Percentiles rank a stretch among this genome's conserved stretches.
These are phyloP conservation scores for Candida anglica DNA, from an alignment of 805 yeast species.

Conservation along the genomic window DNA sequence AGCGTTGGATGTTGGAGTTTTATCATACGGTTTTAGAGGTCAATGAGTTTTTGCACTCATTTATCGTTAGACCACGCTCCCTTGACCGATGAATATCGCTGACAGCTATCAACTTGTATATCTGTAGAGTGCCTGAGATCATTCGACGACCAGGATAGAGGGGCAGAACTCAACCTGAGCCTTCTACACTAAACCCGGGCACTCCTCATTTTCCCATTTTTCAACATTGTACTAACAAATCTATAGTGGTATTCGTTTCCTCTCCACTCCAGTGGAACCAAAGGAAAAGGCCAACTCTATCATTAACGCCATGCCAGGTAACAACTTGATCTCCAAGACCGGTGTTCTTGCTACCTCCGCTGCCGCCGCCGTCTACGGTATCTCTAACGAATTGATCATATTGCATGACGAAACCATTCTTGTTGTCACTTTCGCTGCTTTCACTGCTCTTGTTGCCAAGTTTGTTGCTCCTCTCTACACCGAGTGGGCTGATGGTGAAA, in stretches of 20 bases:
- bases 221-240: slow-evolving; percentile 24
- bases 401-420: slow-evolving; percentile 92
- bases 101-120: not conserved
- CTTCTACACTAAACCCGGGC: not conserved
- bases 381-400: slow-evolving; percentile 88
- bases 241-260: slow-evolving; percentile 59
- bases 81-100: not conserved
- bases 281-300: slow-evolving; percentile 86
- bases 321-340: slow-evolving; percentile 81
- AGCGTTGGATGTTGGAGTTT: not conserved
- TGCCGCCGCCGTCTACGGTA: slow-evolving; percentile 91
- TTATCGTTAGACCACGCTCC: not conserved
- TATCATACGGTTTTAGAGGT: not conserved
- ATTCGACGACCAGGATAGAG: too few relatives aligned
- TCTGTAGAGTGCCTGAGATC: too few relatives aligned
- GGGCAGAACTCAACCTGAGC: not conserved
- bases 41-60: not conserved
- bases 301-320: slow-evolving; percentile 92
- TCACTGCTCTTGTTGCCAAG: slow-evolving; percentile 74
- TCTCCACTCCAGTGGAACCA: slow-evolving; percentile 76
- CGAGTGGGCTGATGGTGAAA: slow-evolving; percentile 87
- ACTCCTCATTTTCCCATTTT: not conserved
- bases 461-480: slow-evolving; percentile 91
- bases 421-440: slow-evolving; percentile 74
- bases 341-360: slow-evolving; percentile 93